phyloP scores from a whole-genome alignment of 2,329 filamentous ascomycete species.

The Alternaria atra region DNA sequence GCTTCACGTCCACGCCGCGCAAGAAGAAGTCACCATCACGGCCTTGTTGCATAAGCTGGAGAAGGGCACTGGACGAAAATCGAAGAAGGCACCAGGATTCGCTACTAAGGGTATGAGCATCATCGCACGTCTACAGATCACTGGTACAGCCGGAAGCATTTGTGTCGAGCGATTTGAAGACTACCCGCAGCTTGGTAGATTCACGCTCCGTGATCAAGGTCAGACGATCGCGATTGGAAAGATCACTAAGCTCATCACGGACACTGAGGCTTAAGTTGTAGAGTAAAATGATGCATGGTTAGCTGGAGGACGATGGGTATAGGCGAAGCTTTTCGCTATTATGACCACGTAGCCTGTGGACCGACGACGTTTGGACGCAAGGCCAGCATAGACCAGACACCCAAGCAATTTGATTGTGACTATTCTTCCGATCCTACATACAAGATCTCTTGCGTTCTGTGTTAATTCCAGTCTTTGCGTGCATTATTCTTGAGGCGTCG shows the following conservation, averaged over 20 bases:
- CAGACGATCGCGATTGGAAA: slow-evolving; percentile 99
- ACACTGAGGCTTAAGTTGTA: slow-evolving; percentile 28
- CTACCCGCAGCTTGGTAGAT: slow-evolving; percentile 73
- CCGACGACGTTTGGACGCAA: slow-evolving; percentile 8
- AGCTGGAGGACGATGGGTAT: background rate
- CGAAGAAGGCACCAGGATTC: slow-evolving; percentile 91
- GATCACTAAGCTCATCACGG: slow-evolving; percentile 84
- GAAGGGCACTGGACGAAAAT: slow-evolving; percentile 92
- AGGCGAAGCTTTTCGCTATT: background rate
- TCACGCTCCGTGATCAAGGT: slow-evolving; percentile 66
- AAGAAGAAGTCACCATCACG: slow-evolving; percentile 94
- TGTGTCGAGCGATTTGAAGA: slow-evolving; percentile 96
- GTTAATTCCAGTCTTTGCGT: background rate
- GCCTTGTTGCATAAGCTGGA: slow-evolving; percentile 91
- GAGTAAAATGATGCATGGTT: background rate
- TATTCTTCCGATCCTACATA: background rate
- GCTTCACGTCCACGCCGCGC: slow-evolving; percentile 94
- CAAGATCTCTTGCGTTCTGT: background rate
- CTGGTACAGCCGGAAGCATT: slow-evolving; percentile 82
- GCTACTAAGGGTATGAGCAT: slow-evolving; percentile 84
- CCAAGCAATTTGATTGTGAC: slow-evolving; percentile 15
- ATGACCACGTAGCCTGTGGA: background rate
- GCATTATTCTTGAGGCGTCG: background rate
- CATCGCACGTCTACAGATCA: slow-evolving; percentile 90
- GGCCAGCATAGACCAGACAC: slow-evolving; percentile 6